phyloP scores from a whole-genome alignment of 352 stramenopile species.

The Phytophthora quininea region DNA sequence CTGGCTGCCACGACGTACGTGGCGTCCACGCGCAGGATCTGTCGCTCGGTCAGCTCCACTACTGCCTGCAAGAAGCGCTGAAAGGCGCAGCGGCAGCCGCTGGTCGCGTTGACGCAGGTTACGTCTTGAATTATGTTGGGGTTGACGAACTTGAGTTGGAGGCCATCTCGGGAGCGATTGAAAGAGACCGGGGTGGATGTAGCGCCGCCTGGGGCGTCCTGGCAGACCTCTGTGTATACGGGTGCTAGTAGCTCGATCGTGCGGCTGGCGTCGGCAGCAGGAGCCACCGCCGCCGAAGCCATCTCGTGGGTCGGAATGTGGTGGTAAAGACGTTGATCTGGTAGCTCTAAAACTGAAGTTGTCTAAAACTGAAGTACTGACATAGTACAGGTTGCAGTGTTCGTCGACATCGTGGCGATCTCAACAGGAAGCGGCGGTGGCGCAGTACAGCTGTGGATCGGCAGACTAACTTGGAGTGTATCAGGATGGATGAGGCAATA shows the following conservation, averaged over 20 bases:
- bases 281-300: conserved; percentile 10
- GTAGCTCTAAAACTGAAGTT: neutral
- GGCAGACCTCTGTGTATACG: conserved; percentile 35
- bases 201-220: neutral
- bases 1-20: conserved; percentile 49
- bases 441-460: too few relatives aligned
- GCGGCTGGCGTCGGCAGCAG: conserved; percentile 14
- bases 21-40: conserved; percentile 40
- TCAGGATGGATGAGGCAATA: too few relatives aligned
- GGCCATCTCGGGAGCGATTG: conserved; percentile 32
- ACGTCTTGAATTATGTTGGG: conserved; percentile 43
- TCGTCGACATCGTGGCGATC: too few relatives aligned
- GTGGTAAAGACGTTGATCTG: neutral
- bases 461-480: too few relatives aligned
- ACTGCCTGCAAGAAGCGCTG: conserved; percentile 49
- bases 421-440: too few relatives aligned
- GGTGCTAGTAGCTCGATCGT: conserved; percentile 48
- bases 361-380: too few relatives aligned
- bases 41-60: conserved; percentile 50
- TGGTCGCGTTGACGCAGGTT: conserved; percentile 49
- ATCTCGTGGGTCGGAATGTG: conserved; percentile 8
- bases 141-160: conserved; percentile 42
- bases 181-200: conserved; percentile 32
- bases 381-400: too few relatives aligned
- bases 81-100: conserved; percentile 55